phyloP scores from a whole-genome alignment of 805 yeast species.

The Ogataea glucozyma region DNA sequence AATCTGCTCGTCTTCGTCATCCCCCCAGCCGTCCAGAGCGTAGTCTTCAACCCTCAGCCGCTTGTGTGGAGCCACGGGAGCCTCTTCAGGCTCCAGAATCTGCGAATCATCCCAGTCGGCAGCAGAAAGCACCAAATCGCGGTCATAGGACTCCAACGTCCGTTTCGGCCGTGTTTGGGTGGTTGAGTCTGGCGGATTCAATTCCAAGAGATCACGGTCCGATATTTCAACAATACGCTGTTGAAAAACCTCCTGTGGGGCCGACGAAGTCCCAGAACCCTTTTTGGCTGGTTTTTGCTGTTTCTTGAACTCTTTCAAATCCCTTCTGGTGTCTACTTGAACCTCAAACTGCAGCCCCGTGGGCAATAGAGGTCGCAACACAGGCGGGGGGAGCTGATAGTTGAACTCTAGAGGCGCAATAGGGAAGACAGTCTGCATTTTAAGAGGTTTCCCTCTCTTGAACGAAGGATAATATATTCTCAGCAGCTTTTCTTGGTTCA shows the following conservation, averaged over 20 bases:
- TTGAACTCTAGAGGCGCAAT: slow-evolving; percentile 52
- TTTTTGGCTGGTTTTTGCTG: slow-evolving; percentile 17
- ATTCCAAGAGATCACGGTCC: slow-evolving; percentile 29
- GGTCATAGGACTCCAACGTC: slow-evolving; percentile 43
- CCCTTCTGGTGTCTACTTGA: slow-evolving; percentile 58
- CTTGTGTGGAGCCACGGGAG: slow-evolving; percentile 24
- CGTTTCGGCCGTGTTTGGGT: slow-evolving; percentile 22
- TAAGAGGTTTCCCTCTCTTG: slow-evolving; percentile 52
- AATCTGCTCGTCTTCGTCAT: slow-evolving; percentile 68
- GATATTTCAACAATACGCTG: slow-evolving; percentile 31
- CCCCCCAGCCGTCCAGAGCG: slow-evolving; percentile 45
- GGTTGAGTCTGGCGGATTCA: slow-evolving; percentile 19
- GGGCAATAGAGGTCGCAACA: slow-evolving; percentile 54
- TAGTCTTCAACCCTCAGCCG: slow-evolving; percentile 34
- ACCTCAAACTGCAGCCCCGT: slow-evolving; percentile 59
- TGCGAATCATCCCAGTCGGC: slow-evolving; percentile 78
- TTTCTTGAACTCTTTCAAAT: slow-evolving; percentile 42
- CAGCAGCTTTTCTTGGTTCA: slow-evolving; percentile 38
- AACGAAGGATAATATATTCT: slow-evolving; percentile 64
- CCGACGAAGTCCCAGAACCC: no score
- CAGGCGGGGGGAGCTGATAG: slow-evolving; percentile 51
- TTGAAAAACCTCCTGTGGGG: no score
- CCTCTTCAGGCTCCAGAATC: slow-evolving; percentile 52
- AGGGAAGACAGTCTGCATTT: slow-evolving; percentile 68
- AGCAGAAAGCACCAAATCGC: slow-evolving; percentile 63